A percentile compares a stretch with the other conserved stretches of the same genome.
Evolutionary conservation across 306 rosid genomes (phyloP).

Genomic region (Pueraria montana): DNA sequence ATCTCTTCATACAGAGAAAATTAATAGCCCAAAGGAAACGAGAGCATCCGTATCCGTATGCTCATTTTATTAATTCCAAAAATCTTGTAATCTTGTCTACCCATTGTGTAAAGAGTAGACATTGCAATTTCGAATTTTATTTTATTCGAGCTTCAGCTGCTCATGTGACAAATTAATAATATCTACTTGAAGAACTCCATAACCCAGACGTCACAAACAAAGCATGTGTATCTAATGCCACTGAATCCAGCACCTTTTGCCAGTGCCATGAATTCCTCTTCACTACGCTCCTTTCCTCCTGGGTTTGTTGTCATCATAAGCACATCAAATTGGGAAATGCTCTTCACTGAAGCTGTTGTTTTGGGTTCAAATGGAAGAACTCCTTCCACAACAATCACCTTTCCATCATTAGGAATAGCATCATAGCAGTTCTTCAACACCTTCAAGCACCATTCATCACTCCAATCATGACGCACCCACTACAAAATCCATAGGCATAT

Average conservation of each 20-base stretch:
- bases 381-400: conserved; percentile 53
- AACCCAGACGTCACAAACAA: conserved; percentile 31
- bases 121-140: too few species aligned
- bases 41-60: too few species aligned
- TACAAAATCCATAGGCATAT: not conserved
- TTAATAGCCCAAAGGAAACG: too few species aligned
- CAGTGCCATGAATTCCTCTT: conserved; percentile 43
- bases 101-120: too few species aligned
- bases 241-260: conserved; percentile 50
- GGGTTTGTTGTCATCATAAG: conserved; percentile 52
- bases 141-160: too few species aligned
- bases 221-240: conserved; percentile 30
- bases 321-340: conserved; percentile 35
- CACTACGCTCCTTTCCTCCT: conserved; percentile 58
- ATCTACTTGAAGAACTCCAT: conserved; percentile 52
- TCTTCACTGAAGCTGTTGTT: not conserved
- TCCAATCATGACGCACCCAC: conserved; percentile 63
- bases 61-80: too few species aligned
- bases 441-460: conserved; percentile 50
- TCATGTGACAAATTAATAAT: not conserved
- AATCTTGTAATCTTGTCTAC: too few species aligned
- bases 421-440: conserved; percentile 53
- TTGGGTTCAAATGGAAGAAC: conserved; percentile 38
- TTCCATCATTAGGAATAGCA: conserved; percentile 51
- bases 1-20: too few species aligned